Evolutionary conservation across 345 rosid species (phyloP).

Genomic region (Eucalyptus pauciflora): DNA sequence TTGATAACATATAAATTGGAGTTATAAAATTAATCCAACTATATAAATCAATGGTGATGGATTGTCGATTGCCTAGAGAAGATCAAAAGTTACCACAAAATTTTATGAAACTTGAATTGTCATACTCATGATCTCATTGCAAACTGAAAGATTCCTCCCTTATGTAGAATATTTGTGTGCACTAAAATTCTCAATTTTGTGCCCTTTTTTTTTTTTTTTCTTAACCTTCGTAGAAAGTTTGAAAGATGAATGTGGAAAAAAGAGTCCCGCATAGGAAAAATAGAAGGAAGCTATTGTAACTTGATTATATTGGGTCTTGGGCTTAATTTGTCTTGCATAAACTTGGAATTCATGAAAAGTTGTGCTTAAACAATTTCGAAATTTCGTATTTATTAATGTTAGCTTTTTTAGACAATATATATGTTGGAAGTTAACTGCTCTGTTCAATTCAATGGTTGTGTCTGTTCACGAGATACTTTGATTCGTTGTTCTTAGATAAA

Average conservation of each 20-base stretch:
- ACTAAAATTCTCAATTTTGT: background rate
- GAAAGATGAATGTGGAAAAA: background rate
- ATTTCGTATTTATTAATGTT: background rate
- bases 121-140: background rate
- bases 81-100: background rate
- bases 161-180: background rate
- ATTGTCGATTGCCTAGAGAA: background rate
- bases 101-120: background rate
- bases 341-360: background rate
- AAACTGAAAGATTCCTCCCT: background rate
- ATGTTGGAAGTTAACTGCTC: background rate
- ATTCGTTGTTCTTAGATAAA: background rate
- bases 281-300: background rate
- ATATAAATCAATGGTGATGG: background rate
- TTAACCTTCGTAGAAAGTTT: background rate
- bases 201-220: background rate
- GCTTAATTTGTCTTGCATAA: background rate
- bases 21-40: background rate
- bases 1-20: background rate
- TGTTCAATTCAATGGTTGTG: background rate
- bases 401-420: background rate
- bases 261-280: background rate
- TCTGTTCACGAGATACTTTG: background rate
- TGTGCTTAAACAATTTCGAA: background rate
- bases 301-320: background rate